These are phyloP conservation scores for Globisporangium heterothallicum DNA, from an alignment of 352 stramenopile genomes.

Conservation along the genomic window DNA sequence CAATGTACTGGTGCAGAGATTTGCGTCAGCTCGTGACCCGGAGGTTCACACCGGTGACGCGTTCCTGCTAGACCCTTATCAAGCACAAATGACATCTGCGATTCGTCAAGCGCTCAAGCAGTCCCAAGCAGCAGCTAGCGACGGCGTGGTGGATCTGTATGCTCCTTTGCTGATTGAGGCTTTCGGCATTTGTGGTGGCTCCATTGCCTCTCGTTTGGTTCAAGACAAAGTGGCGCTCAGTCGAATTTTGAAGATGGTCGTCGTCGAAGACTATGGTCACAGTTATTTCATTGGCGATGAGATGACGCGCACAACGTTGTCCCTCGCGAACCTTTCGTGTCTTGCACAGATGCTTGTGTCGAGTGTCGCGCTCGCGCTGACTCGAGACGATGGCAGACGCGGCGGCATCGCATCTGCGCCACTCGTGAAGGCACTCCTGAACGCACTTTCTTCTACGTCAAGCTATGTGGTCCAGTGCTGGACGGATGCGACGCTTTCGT, in stretches of 20 bases:
- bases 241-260: conserved; percentile 56
- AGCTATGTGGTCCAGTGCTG: conserved; percentile 49
- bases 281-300: conserved; percentile 58
- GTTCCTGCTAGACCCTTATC: conserved; percentile 74
- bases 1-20: conserved; percentile 57
- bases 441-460: conserved; percentile 28
- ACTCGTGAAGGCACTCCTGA: conserved; percentile 54
- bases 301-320: conserved; percentile 40
- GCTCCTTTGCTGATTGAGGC: conserved; percentile 66
- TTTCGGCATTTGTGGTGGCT: conserved; percentile 48
- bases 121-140: conserved; percentile 14
- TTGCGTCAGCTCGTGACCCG: conserved; percentile 52
- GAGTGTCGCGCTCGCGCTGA: conserved; percentile 28
- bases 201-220: conserved; percentile 45
- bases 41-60: conserved; percentile 51
- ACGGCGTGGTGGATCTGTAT: conserved; percentile 34
- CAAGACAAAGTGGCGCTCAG: conserved; percentile 69
- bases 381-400: conserved; percentile 3
- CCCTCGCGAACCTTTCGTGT: conserved; percentile 56
- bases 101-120: conserved; percentile 75
- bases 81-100: conserved; percentile 77
- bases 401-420: conserved; percentile 23
- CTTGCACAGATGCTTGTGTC: conserved; percentile 51
- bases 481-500: conserved; percentile 41
- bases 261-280: conserved; percentile 58